Evolutionary conservation across 148 eudicot genomes (phyloP), one percentile per base, ranked within the genome.

Genomic region (Euryodendron excelsum): DNA sequence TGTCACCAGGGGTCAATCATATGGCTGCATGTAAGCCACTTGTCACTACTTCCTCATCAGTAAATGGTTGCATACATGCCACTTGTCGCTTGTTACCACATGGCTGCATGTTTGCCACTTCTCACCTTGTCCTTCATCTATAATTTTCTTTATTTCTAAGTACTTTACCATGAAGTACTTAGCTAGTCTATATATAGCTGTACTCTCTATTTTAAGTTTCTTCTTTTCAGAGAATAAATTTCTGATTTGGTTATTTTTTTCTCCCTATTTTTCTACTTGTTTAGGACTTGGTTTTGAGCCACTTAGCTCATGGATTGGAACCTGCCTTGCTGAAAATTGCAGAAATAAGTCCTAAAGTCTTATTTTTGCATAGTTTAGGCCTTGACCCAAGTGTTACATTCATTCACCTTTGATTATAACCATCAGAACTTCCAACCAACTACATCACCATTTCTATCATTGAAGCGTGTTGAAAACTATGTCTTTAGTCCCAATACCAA

Each of bases 251-350:
- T 17, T 8, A 30, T 31, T 71, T 0, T 31, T 30, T 50, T 71
- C 23, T 45, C 45, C 53, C 14, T 48, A 28, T 7, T 31, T 50
- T 31, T 50, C 60, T 31, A 71, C 5, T 0, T 30, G 18, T 45
- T 12, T 27, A 69, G 15, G 60, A 60, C 60, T 15, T 47, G 36
- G 37, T 70, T 70, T 70, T 70, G 21, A 69, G 55, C 73, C 34
- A n/a, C 50, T n/a, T 14, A 39, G 47, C 69, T 68, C 31, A 41
- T 9, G 18, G 20, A 65, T 65, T 21, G n/a, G 34, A 71, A 27
- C 60, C 17, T 60, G 13, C 1, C 33, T 28, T 71, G 27, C 9
- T 47, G 14, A 28, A 3, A 71, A 30, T 50, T 30, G 25, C 60
- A 50, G 60, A 50, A 71, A 48, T 71, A 13, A 71, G 60, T 71